Conservation (phyloP, 2,329 filamentous ascomycete species). For the Chalaropsis ovoidea region DNA sequence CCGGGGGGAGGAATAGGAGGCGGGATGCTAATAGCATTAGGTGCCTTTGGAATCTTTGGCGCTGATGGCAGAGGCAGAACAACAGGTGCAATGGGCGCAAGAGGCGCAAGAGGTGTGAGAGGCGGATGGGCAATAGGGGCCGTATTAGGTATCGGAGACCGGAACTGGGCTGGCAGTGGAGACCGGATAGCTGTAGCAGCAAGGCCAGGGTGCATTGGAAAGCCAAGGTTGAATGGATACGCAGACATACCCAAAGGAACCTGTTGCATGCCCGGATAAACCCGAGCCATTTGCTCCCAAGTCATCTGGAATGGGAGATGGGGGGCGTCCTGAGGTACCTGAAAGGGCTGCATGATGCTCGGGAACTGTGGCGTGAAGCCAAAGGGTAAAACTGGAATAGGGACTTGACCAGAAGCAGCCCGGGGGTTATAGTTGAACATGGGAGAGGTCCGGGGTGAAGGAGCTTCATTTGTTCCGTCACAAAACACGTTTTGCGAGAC, state of each 20-base stretch:
- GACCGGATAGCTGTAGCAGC: neutral
- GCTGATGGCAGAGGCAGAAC: neutral
- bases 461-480: conserved; percentile 7
- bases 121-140: neutral
- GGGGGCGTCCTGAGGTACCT: neutral
- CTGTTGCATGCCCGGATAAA: conserved; percentile 11
- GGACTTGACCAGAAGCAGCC: neutral
- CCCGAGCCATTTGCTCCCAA: conserved; percentile 12
- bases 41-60: neutral
- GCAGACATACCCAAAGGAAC: conserved; percentile 7
- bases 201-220: neutral
- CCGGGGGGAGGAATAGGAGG: conserved; percentile 23
- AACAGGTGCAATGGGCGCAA: conserved; percentile 14
- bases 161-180: neutral
- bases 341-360: neutral
- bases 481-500: neutral
- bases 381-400: conserved; percentile 11
- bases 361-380: conserved; percentile 3
- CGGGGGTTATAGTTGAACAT: neutral
- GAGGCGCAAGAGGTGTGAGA: neutral
- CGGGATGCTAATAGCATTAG: neutral
- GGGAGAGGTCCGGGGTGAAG: neutral
- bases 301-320: conserved; percentile 4
- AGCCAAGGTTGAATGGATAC: conserved; percentile 5
- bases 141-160: neutral